A percentile compares a stretch with the other conserved stretches of the same genome.
phyloP scores from a whole-genome alignment of 2,329 filamentous ascomycete species.

The Alternaria sp. region DNA sequence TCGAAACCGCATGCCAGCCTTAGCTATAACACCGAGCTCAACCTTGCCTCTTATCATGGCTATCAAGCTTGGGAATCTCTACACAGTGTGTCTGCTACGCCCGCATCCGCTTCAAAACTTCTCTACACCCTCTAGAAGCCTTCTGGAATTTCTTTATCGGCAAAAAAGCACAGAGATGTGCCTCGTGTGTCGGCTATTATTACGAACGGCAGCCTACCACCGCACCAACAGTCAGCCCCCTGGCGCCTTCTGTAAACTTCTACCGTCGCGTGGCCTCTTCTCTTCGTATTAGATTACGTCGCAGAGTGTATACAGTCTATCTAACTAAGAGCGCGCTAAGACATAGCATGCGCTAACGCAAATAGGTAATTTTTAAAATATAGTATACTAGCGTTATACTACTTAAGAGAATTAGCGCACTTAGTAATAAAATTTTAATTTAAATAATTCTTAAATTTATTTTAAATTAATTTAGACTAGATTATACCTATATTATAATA shows the following conservation, averaged over 20 bases:
- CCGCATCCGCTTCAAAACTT: neutral
- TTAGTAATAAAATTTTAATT: too few species aligned
- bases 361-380: too few species aligned
- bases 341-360: too few species aligned
- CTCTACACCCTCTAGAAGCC: neutral
- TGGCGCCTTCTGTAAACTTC: constrained; percentile 8
- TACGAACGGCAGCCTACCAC: constrained; percentile 4
- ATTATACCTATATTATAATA: too few species aligned
- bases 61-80: neutral
- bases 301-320: neutral
- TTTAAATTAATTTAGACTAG: too few species aligned
- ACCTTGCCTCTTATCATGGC: neutral
- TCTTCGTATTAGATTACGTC: constrained; percentile 20
- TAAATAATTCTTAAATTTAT: too few species aligned
- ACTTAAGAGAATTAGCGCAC: too few species aligned
- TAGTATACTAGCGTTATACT: too few species aligned
- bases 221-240: neutral
- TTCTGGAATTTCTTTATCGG: neutral
- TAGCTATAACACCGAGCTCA: neutral
- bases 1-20: constrained; percentile 15
- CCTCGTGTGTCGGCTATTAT: constrained; percentile 2
- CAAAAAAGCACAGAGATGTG: constrained; percentile 4
- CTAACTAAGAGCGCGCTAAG: too few species aligned
- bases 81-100: neutral
- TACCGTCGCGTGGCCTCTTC: constrained; percentile 11